Percentiles rank a stretch among this genome's conserved stretches.
phyloP scores from a whole-genome alignment of 2,329 filamentous ascomycete species.

The Ramichloridium luteum region DNA sequence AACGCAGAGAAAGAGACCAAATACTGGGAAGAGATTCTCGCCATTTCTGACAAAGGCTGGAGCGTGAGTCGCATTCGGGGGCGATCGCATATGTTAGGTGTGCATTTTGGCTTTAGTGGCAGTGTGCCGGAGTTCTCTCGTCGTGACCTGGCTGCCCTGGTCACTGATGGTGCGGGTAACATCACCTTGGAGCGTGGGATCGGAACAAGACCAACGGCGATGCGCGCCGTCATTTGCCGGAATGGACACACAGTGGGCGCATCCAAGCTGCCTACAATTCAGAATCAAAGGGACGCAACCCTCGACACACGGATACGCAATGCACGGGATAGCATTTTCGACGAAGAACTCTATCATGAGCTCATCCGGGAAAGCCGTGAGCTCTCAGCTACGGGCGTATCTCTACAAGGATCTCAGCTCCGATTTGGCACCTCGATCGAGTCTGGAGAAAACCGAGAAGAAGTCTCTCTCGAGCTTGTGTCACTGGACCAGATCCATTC shows the following conservation, averaged over 20 bases:
- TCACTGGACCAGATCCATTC: slow-evolving; percentile 28
- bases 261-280: slow-evolving; percentile 28
- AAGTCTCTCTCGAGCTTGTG: slow-evolving; percentile 56
- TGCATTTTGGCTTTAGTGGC: slow-evolving; percentile 82
- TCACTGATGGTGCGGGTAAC: slow-evolving; percentile 60
- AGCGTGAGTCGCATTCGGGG: slow-evolving; percentile 65
- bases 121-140: slow-evolving; percentile 47
- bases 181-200: slow-evolving; percentile 60
- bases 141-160: slow-evolving; percentile 69
- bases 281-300: slow-evolving; percentile 39
- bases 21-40: slow-evolving; percentile 81
- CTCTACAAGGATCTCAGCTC: slow-evolving; percentile 40
- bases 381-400: slow-evolving; percentile 59
- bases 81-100: slow-evolving; percentile 60
- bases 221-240: slow-evolving; percentile 56
- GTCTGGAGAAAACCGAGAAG: slow-evolving; percentile 35
- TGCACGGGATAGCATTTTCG: slow-evolving; percentile 66
- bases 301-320: slow-evolving; percentile 59
- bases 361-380: slow-evolving; percentile 68
- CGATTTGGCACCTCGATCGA: slow-evolving; percentile 13
- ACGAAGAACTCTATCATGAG: slow-evolving; percentile 84
- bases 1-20: slow-evolving; percentile 70
- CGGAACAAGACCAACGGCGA: slow-evolving; percentile 41
- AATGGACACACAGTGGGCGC: slow-evolving; percentile 47
- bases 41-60: slow-evolving; percentile 76